Evolutionary conservation across 257 asterid genomes (phyloP), one percentile per base, ranked within the genome.

Genomic region (Gynochthodes officinalis): DNA sequence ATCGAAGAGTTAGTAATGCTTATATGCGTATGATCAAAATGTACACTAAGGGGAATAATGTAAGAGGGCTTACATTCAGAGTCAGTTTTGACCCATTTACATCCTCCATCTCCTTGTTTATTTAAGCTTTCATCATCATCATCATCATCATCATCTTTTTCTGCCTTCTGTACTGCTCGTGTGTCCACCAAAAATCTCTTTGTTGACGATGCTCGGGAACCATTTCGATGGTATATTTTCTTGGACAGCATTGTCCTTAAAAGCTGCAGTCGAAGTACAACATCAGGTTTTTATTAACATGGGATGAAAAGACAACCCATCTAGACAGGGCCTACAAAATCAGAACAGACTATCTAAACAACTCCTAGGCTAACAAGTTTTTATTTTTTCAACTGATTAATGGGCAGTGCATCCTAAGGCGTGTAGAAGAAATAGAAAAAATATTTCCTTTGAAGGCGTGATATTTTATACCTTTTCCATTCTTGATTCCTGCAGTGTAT

Each of bases 71-170:
- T 74, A 93, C 98, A 93, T 32, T 93, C 97, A 44, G 96, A 88
- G 80, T 93, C 96, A 4, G 96, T 90, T 77, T 86, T 93, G 72
- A 82, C 96, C 97, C 98, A 93, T 84, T 86, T 90, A 28, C 89
- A 84, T 19, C 83, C 25, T 23, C 68, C 68, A 19, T 63, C 87
- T 61, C 74, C 87, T 4, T 57, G 71, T 32, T 54, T 72, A 21
- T 77, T 21, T 63, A 35, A 49, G 68, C 30, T 12, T 7, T 63
- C 68, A 18, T 35, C 68, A n/a, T n/a, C 52, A 27, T 80, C 78
- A 5, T 49, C 67, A 3, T 66, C 58, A 60, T 84, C 83, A 44
- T 85, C 90, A 15, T 84, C 90, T 2, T 84, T 64, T 4, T 84
- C 85, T 25, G 73, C 74, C 68, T 70, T 40, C 8, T 16, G 62